Base-by-base conservation (phyloP, 108 stramenopile species). In the Nannochloropsis salina region DNA sequence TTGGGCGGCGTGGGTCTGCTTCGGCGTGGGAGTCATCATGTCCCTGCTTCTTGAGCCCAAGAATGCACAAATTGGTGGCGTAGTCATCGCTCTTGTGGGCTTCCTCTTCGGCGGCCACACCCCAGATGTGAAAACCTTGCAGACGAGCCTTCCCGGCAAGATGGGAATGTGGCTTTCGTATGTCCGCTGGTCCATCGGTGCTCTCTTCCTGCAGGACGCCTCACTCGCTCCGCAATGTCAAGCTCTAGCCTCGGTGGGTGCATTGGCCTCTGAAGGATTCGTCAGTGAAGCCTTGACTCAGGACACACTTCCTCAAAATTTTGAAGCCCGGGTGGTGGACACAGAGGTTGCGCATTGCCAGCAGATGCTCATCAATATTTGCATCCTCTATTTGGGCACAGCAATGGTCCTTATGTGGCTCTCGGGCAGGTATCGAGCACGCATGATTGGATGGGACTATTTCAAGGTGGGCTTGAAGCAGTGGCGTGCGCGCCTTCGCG, bases 131-230 rank as follows among this genome's bases (percentile, higher is more conserved):
- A 15, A 74, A 74, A 74, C 61, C 20, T n/a, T 74, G 15, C 20
- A 74, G 4, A 74, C 6, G 2, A 74, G 20, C n/a, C 61, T 74
- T 15, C 61, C 61, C 20, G 61, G 61, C 2, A 74, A 74, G n/a
- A 74, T 74, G 61, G 61, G 61, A n/a, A 74, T 74, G 61, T 74
- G 61, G 61, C 61, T 74, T 74, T 74, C 61, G 20, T 74, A 74
- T 74, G 61, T 74, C 61, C 61, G 61, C 15, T 74, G 61, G 61
- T 74, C 61, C 4, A 74, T 74, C 61, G 61, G 61, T 8, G 61
- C 61, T n/a, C 61, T 74, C 0, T 74, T 74, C 20, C n/a, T 74
- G 61, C 61, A 74, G 61, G 61, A 74, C n/a, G 61, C 61, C n/a
- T 74, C 61, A n/a, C 61, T 74, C 20, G 61, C 61, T n/a, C 61